These are phyloP conservation scores for Fraxinus velutina DNA, from an alignment of 305 asterid genomes.

Conservation along the genomic window DNA sequence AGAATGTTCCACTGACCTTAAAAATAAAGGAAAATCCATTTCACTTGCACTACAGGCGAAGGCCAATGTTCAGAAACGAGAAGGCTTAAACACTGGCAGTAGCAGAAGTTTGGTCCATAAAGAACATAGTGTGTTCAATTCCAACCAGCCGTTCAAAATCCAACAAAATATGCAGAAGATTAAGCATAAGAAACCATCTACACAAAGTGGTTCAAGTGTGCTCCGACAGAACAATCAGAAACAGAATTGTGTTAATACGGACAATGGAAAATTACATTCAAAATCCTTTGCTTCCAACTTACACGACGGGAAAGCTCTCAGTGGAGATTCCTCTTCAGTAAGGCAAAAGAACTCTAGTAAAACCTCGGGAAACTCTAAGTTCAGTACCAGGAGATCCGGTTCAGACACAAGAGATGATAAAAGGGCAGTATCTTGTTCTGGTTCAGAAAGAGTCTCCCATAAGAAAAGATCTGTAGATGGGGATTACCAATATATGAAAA, in stretches of 20 bases:
- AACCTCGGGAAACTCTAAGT: constrained; percentile 42
- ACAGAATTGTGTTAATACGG: constrained; percentile 52
- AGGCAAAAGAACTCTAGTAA: constrained; percentile 45
- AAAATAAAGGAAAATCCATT: constrained; percentile 42
- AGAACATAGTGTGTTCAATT: constrained; percentile 40
- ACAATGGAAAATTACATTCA: constrained; percentile 44
- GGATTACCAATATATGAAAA: constrained; percentile 51
- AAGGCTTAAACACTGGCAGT: constrained; percentile 24
- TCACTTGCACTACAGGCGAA: constrained; percentile 63
- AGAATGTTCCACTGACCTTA: constrained; percentile 38
- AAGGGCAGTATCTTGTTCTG: constrained; percentile 39
- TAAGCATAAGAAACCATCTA: constrained; percentile 43
- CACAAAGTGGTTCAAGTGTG: constrained; percentile 37
- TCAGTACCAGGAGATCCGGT: constrained; percentile 46
- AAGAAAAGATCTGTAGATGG: constrained; percentile 76
- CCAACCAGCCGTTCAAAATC: constrained; percentile 43
- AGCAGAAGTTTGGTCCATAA: constrained; percentile 26
- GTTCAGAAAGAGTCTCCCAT: constrained; percentile 40
- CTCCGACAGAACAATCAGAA: constrained; percentile 82
- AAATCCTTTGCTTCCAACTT: constrained; percentile 32
- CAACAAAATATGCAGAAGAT: constrained; percentile 44
- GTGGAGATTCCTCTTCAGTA: constrained; percentile 44
- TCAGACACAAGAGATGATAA: constrained; percentile 43
- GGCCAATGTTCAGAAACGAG: constrained; percentile 80
- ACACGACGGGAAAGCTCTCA: constrained; percentile 40